Percentiles rank a stretch among this genome's conserved stretches.
Conservation (phyloP, 2,329 filamentous ascomycete genomes). For the Orbilia blumenaviensis region DNA sequence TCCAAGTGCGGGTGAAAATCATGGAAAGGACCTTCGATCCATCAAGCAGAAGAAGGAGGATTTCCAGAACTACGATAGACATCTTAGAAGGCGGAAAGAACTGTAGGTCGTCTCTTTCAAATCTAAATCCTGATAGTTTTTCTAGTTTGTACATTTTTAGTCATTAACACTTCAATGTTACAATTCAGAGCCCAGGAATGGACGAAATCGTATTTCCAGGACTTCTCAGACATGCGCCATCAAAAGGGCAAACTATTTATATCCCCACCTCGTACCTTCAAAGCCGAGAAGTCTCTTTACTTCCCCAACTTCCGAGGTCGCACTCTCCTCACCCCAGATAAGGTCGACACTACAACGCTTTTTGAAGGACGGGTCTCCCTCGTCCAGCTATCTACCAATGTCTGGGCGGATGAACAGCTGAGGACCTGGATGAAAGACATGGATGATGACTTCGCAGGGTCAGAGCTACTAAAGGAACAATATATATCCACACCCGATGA, state of each 20-base stretch:
- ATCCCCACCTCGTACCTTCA: slow-evolving; percentile 84
- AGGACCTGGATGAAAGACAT: slow-evolving; percentile 73
- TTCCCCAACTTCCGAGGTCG: slow-evolving; percentile 90
- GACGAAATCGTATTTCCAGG: slow-evolving; percentile 89
- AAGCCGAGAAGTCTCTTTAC: slow-evolving; percentile 80
- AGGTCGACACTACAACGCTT: slow-evolving; percentile 75
- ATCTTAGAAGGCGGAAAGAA: slow-evolving; percentile 77
- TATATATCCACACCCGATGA: slow-evolving; percentile 48
- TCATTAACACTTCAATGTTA: slow-evolving; percentile 18
- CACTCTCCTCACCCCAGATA: slow-evolving; percentile 72
- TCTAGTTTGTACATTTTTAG: background rate
- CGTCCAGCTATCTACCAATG: slow-evolving; percentile 80
- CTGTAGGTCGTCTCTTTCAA: slow-evolving; percentile 67
- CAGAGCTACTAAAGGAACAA: slow-evolving; percentile 26
- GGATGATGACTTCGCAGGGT: slow-evolving; percentile 59
- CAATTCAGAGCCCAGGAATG: slow-evolving; percentile 74
- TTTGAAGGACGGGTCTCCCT: slow-evolving; percentile 78
- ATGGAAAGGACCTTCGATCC: slow-evolving; percentile 75
- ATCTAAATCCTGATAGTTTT: background rate
- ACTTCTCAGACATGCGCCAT: slow-evolving; percentile 84
- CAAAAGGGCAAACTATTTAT: slow-evolving; percentile 93
- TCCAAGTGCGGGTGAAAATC: slow-evolving; percentile 81
- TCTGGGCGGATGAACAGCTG: slow-evolving; percentile 86
- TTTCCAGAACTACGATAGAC: slow-evolving; percentile 85
- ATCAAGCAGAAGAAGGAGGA: slow-evolving; percentile 77